Base-by-base conservation (phyloP, 768 basidiomycete species). In the Tephrocybe sp. region DNA sequence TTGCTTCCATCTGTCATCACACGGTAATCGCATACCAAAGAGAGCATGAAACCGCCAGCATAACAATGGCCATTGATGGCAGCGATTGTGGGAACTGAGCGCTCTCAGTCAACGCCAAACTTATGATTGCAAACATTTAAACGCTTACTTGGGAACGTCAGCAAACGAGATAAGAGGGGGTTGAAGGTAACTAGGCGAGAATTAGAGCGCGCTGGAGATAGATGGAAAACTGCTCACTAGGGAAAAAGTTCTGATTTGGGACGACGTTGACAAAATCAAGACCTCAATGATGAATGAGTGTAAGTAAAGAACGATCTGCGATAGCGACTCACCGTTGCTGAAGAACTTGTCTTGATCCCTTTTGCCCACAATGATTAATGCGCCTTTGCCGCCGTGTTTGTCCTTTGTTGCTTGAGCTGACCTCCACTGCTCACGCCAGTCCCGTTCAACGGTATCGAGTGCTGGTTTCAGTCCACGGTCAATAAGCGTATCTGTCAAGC, bases 1-100 rank as follows among this genome's bases (percentile, higher is more conserved):
- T 76, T 79, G 58, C 73, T 83, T 13, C 86, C 92, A 56, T 89
- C 84, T 12, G 83, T 89, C 84, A 94, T 93, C 47, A 95, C 76
- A 33, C 93, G 81, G 68, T 90, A 94, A 66, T 97, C 93, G 63
- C 91, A 94, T 3, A 77, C 78, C 42, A 97, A 67, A 2, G 91
- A 78, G 12, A 94, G 69, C 65, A 91, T 82, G 61, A 91, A 80
- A 12, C 82, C 92, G 10, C 77, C 94, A 4, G 92, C 94, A 66
- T 88, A 95, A 55, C 84, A 86, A 61, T 93, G 91, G 0, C 88
- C 89, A 56, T 91, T 90, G 57, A 91, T 82, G 1, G 87, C 88
- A 39, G 87, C 85, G 52, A 91, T 76, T 15, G 79, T 83, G 1
- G 90, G 88, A 42, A 91, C 90, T 91, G 53, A 30, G 34, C 47